Base-by-base conservation (phyloP, 2,329 filamentous ascomycete species). In the Botrytis byssoidea region DNA sequence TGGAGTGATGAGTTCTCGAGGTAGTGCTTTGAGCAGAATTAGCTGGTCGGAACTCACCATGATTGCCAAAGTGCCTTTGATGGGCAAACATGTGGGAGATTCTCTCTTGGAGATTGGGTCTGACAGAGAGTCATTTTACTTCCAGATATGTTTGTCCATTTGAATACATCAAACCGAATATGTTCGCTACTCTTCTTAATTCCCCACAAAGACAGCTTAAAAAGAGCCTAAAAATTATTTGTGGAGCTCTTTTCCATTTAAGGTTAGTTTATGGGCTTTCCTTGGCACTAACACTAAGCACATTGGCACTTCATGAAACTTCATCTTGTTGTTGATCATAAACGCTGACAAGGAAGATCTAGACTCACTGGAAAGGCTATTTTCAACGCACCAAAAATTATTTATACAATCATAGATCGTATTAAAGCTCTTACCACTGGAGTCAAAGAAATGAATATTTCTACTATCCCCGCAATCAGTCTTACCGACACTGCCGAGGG, bases 401-500 rank as follows among this genome's bases (percentile, higher is more conserved):
- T 42, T 25, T 32, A 42, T 29, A 42, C 25, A 32, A 44, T 57
- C n/a, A 69, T 57, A 51, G 25, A 69, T 42, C 12, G 18, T 25
- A 25, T 59, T 32, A 22, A 44, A 3, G 20, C 18, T 44, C 66
- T 25, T 44, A 29, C 7, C 37, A 32, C 35, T n/a, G 37, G 37
- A 20, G n/a, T 32, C 20, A 22, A 42, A 57, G n/a, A 57, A 10
- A 69, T 32, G 37, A 9, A 32, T 57, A 18, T 22, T 42, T 37
- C 6, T 29, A 44, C 66, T 42, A n/a, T 22, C n/a, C 37, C 48
- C 10, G 2, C 55, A 64, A n/a, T 42, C 46, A 20, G 29, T 32
- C 44, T 72, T 25, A 65, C 51, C 25, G 71, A 72, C 35, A 72
- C 71, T 32, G 44, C 32, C 14, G 64, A n/a, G 14, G 67, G n/a